Base-by-base conservation (phyloP, 2,329 filamentous ascomycete species). In the Penicillium sp. region DNA sequence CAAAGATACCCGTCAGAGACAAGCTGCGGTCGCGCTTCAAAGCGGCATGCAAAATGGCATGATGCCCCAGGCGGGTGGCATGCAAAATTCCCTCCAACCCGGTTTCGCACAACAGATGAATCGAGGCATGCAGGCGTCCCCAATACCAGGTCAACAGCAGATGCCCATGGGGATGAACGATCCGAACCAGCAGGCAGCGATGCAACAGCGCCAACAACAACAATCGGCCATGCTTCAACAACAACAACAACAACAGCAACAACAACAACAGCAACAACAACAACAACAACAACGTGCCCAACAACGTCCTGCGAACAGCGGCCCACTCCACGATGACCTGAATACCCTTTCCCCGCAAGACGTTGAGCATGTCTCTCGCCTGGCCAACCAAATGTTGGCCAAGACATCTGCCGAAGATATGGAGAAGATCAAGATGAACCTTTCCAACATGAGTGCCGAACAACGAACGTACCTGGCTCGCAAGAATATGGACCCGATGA, bases 61-160 rank as follows among this genome's bases (percentile, higher is more conserved):
- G 68, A 74, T 75, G 21, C 52, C 52, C 31, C 50, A 53, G 31
- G 42, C 19, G 19, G 43, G 42, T 23, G 33, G 19, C n/a, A 50
- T 56, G 47, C 54, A 46, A 21, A 56, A 39, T 59, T 75, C 77
- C 60, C 71, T 75, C 23, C 67, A 70, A 42, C 77, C 78, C 53
- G 76, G 78, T 35, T 82, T 83, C 58, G 76, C 79, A 13, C 75
- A 79, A 21, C 80, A 82, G 56, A 75, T 83, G 60, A 80, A 78
- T 54, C 78, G 77, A 53, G 79, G 73, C 25, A 78, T 83, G 75
- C 82, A 83, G 61, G 67, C 77, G 4, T 82, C 81, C 2, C 77
- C 80, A 0, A 79, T 84, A 44, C 63, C 72, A 23, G 72, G 68
- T 42, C 77, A 78, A 44, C 70, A 71, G 43, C 71, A 71, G 42